phyloP scores from a whole-genome alignment of 805 yeast species.

The Barnettozyma botsteinii region DNA sequence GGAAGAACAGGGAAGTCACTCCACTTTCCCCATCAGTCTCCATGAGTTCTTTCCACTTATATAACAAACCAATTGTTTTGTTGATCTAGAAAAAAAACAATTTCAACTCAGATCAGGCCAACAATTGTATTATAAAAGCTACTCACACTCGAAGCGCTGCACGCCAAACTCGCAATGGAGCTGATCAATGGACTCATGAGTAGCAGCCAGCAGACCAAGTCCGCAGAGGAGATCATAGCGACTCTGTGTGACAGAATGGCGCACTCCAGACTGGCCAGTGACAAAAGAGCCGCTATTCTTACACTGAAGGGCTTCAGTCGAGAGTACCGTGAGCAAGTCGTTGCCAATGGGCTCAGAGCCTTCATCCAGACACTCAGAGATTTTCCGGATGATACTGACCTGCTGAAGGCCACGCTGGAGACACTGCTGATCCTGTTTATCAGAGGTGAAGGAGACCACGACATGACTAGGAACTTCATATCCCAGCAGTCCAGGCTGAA shows the following conservation, averaged over 20 bases:
- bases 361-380: constrained; percentile 58
- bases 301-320: constrained; percentile 86
- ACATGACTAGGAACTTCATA: constrained; percentile 62
- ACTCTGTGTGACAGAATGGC: constrained; percentile 82
- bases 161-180: too few relatives aligned
- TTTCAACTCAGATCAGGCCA: background rate
- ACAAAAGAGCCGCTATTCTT: constrained; percentile 85
- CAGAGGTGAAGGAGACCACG: constrained; percentile 60
- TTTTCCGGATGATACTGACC: constrained; percentile 64
- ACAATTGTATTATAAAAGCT: too few relatives aligned
- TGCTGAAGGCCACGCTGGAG: constrained; percentile 76
- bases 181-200: constrained; percentile 36
- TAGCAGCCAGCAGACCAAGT: constrained; percentile 44
- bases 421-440: constrained; percentile 78
- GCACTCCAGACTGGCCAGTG: constrained; percentile 76
- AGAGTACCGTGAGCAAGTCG: constrained; percentile 83
- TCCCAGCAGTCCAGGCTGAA: constrained; percentile 67
- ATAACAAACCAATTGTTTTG: too few relatives aligned
- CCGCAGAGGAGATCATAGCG: constrained; percentile 79
- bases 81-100: background rate
- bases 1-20: constrained; percentile 2
- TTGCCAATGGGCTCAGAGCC: constrained; percentile 78
- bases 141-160: background rate
- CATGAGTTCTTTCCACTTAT: too few relatives aligned
- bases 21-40: background rate